Evolutionary conservation across 2,329 filamentous ascomycete genomes (phyloP).

Genomic region (Zelopaecilomyces penicillatus): DNA sequence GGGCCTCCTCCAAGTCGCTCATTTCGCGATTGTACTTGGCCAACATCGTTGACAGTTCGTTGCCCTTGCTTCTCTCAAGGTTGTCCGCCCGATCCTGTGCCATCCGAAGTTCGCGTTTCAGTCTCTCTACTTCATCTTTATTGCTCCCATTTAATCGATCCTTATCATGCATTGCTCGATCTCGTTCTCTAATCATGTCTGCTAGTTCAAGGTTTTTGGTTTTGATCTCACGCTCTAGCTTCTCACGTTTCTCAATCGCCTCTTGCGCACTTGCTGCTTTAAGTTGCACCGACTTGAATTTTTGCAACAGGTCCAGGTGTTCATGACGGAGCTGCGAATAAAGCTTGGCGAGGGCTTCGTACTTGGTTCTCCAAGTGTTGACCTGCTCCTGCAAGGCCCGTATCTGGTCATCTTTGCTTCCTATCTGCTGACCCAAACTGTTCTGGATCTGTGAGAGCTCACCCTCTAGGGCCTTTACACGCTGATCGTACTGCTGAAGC

Average conservation of each 20-base stretch:
- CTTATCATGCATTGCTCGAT: slow-evolving; percentile 86
- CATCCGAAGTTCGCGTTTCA: slow-evolving; percentile 87
- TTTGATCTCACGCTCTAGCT: slow-evolving; percentile 94
- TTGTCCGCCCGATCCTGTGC: slow-evolving; percentile 89
- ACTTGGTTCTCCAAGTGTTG: slow-evolving; percentile 95
- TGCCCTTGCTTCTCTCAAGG: slow-evolving; percentile 85
- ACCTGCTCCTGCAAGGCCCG: slow-evolving; percentile 89
- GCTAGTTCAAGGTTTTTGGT: slow-evolving; percentile 98
- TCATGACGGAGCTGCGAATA: slow-evolving; percentile 95
- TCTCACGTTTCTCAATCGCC: slow-evolving; percentile 89
- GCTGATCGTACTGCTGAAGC: slow-evolving; percentile 91
- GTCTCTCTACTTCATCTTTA: slow-evolving; percentile 88
- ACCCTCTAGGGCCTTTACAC: slow-evolving; percentile 85
- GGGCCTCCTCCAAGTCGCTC: slow-evolving; percentile 87
- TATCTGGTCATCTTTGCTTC: slow-evolving; percentile 92
- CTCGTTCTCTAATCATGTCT: slow-evolving; percentile 96
- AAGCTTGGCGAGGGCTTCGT: slow-evolving; percentile 90
- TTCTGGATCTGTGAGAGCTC: slow-evolving; percentile 75
- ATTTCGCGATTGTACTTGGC: slow-evolving; percentile 96
- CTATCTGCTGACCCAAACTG: slow-evolving; percentile 76
- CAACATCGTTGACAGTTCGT: slow-evolving; percentile 88
- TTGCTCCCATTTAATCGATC: slow-evolving; percentile 79
- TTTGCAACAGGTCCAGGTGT: slow-evolving; percentile 88
- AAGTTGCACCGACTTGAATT: slow-evolving; percentile 91
- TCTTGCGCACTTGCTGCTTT: slow-evolving; percentile 97